Evolutionary conservation across 164 flowering plant genomes (phyloP).

Genomic region (Echeveria elegans): DNA sequence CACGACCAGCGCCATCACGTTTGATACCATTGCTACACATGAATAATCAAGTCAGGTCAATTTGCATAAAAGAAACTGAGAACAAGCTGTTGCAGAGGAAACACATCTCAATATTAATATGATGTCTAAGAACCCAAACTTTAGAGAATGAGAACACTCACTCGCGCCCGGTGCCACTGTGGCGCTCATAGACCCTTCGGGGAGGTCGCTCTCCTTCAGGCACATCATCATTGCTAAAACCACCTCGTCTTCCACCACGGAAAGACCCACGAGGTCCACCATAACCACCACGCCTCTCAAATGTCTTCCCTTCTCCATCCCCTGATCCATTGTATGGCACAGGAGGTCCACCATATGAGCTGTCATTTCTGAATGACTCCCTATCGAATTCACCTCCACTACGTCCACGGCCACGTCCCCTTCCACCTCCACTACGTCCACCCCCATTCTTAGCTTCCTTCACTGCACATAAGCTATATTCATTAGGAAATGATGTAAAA

Average conservation of each 20-base stretch:
- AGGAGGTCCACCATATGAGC: slow-evolving; percentile 25
- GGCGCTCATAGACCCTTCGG: slow-evolving; percentile 48
- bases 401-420: slow-evolving; percentile 26
- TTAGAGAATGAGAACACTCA: slow-evolving; percentile 10
- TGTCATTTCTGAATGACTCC: slow-evolving; percentile 21
- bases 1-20: slow-evolving; percentile 61
- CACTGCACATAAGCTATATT: slow-evolving; percentile 33
- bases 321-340: slow-evolving; percentile 24
- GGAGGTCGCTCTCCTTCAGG: slow-evolving; percentile 44
- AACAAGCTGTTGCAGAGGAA: too few relatives aligned
- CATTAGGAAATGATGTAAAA: too few relatives aligned
- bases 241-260: slow-evolving; percentile 59
- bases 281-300: slow-evolving; percentile 30
- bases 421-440: slow-evolving; percentile 42
- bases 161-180: slow-evolving; percentile 64
- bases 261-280: slow-evolving; percentile 43
- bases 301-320: slow-evolving; percentile 28
- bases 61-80: too few relatives aligned
- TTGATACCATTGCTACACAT: slow-evolving; percentile 37
- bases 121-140: background rate
- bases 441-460: slow-evolving; percentile 43
- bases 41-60: background rate
- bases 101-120: background rate
- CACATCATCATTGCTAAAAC: slow-evolving; percentile 43
- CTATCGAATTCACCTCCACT: slow-evolving; percentile 23